Base-by-base conservation (phyloP, 768 basidiomycete species). In the Phylloporus sp. region DNA sequence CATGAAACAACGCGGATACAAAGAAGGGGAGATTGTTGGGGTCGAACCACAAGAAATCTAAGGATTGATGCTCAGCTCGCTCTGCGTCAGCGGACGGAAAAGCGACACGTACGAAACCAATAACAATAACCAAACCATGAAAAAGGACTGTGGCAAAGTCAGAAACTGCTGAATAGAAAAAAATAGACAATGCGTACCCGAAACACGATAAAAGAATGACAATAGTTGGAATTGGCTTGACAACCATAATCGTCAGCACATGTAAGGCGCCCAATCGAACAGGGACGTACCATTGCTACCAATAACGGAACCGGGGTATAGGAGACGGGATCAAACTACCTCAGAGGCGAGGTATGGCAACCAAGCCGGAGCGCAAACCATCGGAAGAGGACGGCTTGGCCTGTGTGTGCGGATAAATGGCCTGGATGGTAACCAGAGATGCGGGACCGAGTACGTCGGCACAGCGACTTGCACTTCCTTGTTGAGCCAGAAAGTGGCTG, bases 141-240 rank as follows among this genome's bases (percentile, higher is more conserved):
- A 15, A 42, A 22, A 16, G 6, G 36, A 20, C 40, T 27, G 12
- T 16, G 32, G 12, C 5, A 27, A 2, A 15, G 3, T 49, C 44
- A 49, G 26, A 13, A 36, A 0, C 2, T 1, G 10, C 2, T 11
- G 13, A 22, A n/a, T n/a, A n/a, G n/a, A n/a, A n/a, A 27, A 42
- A 38, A 13, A n/a, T 3, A 15, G 18, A 45, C 9, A 35, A 15
- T 20, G n/a, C 42, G 2, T 36, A 60, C 58, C 43, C 1, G 27
- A 28, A 45, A 26, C 34, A 8, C n/a, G 18, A 26, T n/a, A 53
- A 60, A 61, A 1, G 59, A 61, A 31, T 58, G 59, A 54, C 50
- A 39, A 52, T 52, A 61, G 50, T 55, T 61, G 56, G 50, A 41
- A 47, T 43, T 23, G 38, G 43, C 52, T 49, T 20, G 18, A 4